A percentile compares a stretch with the other conserved stretches of the same genome.
Evolutionary conservation across 1,284 basidiomycete species (phyloP).

Genomic region (Marasmius sp.): DNA sequence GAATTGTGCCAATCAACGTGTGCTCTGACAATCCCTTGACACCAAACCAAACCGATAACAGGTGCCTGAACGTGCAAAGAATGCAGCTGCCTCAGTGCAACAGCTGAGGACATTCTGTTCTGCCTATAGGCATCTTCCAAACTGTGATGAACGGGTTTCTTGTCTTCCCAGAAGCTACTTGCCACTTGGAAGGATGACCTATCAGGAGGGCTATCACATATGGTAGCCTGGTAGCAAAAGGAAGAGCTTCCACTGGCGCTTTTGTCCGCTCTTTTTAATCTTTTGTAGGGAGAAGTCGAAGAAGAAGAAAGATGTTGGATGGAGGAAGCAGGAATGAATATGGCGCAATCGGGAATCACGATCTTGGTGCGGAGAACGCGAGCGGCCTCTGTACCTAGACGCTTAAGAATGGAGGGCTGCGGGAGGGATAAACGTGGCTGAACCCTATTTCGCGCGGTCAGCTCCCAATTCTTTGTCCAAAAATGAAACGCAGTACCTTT

Average conservation of each 20-base stretch:
- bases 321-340: slow-evolving; percentile 42
- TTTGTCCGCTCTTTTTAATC: slow-evolving; percentile 38
- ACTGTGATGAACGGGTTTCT: slow-evolving; percentile 49
- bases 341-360: slow-evolving; percentile 45
- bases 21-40: slow-evolving; percentile 49
- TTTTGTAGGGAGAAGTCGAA: slow-evolving; percentile 44
- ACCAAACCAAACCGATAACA: slow-evolving; percentile 55
- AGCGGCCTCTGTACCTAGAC: slow-evolving; percentile 27
- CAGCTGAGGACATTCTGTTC: slow-evolving; percentile 55
- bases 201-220: slow-evolving; percentile 44
- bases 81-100: slow-evolving; percentile 49
- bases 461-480: too few species aligned
- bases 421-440: slow-evolving; percentile 52
- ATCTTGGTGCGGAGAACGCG: slow-evolving; percentile 46
- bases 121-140: slow-evolving; percentile 56
- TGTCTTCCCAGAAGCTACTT: slow-evolving; percentile 58
- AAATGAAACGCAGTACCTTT: slow-evolving; percentile 32
- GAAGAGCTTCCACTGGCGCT: slow-evolving; percentile 39
- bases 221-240: slow-evolving; percentile 54
- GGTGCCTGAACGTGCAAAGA: slow-evolving; percentile 45
- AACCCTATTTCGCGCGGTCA: slow-evolving; percentile 31
- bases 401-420: slow-evolving; percentile 34
- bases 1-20: slow-evolving; percentile 55
- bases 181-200: slow-evolving; percentile 50
- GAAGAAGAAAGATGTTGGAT: slow-evolving; percentile 40